Base-by-base conservation (phyloP, 371 early-diverging fungal genomes). In the Mucor racemosus region DNA sequence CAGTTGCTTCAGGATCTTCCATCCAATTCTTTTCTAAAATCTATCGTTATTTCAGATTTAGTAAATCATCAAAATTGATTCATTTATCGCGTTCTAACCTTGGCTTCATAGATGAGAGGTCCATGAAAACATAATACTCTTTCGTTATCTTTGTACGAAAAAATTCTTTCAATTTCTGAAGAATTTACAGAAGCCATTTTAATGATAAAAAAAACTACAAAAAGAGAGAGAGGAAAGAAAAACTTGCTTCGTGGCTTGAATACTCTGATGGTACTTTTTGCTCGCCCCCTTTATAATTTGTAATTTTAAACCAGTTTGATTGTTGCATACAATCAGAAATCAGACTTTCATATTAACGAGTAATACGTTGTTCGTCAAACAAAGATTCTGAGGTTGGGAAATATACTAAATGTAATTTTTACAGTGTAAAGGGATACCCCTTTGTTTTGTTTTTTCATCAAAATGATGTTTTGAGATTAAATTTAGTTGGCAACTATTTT, bases 101-200 rank as follows among this genome's bases (percentile, higher is more conserved):
- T 98, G 63, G 99, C 99, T 76, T 98, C 98, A 76, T 99, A 99
- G 1, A 99, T 75, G 31, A 97, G 82, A 6, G 96, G 95, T 5
- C 98, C 97, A 72, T 98, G 98, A 79, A 92, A 98, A 74, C 98
- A 98, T 35, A 99, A 85, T 8, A 98, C 91, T 65, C 84, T 81
- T 73, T 99, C 98, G 58, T 88, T 81, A 10, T 84, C 84, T 21
- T 81, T 67, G 39, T 67, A 80, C 3, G 64, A 35, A 14, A 76
- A 65, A 13, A 65, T 67, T 36, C 59, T 62, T 40, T 75, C 64
- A 31, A 48, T 58, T 64, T 53, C 54, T 50, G 50, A 50, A 19
- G 50, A 50, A 26, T 50, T 19, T 11, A 50, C 50, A 50, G 50
- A 50, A 21, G 50, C 26, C 50, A 50, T 50, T 19, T 21, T 50